Evolutionary conservation across 495 filamentous ascomycete genomes (phyloP).

Genomic region (Sphaerosporella brunnea): DNA sequence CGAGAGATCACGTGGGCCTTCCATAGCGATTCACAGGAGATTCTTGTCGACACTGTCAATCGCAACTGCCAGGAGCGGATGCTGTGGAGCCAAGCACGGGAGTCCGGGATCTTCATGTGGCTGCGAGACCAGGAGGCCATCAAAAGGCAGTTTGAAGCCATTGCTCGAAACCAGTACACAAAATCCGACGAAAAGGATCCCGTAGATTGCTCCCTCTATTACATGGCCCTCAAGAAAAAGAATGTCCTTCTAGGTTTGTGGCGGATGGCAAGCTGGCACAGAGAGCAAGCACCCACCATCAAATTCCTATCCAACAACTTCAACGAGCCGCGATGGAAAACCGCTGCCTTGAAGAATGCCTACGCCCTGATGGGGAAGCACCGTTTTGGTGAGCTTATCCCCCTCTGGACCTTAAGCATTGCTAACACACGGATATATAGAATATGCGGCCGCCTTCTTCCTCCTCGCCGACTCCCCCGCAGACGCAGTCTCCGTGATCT

Average conservation of each 20-base stretch:
- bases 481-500: conserved; percentile 69
- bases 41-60: conserved; percentile 73
- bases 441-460: conserved; percentile 94
- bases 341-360: conserved; percentile 85
- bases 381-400: conserved; percentile 48
- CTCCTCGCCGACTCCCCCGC: conserved; percentile 69
- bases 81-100: conserved; percentile 67
- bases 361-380: conserved; percentile 89
- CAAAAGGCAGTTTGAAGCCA: conserved; percentile 67
- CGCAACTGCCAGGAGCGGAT: conserved; percentile 58
- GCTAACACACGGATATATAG: conserved; percentile 28
- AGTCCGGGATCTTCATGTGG: conserved; percentile 94
- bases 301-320: conserved; percentile 76
- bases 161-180: conserved; percentile 87
- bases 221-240: conserved; percentile 83
- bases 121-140: conserved; percentile 51
- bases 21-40: conserved; percentile 82
- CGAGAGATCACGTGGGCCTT: conserved; percentile 90
- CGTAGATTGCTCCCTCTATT: conserved; percentile 82
- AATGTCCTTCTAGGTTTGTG: conserved; percentile 79
- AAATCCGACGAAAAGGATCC: conserved; percentile 77
- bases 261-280: conserved; percentile 86
- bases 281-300: conserved; percentile 63
- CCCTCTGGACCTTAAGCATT: conserved; percentile 8
- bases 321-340: conserved; percentile 66